Conservation (phyloP, 2,329 filamentous ascomycete species). For the Phaeophleospora eucalypticola region DNA sequence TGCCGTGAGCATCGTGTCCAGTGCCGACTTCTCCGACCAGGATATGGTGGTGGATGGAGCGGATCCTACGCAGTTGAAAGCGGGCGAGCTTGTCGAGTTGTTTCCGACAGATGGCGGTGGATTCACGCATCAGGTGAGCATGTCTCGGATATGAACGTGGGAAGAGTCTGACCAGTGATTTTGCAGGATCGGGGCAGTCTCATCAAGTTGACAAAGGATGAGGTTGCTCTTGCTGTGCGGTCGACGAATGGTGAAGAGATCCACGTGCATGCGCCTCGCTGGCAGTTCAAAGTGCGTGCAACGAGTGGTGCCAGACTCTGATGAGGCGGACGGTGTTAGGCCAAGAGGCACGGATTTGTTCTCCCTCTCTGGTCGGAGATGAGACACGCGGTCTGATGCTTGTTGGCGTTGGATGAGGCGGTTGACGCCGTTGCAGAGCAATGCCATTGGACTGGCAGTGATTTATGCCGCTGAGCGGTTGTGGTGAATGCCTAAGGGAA, state of each 20-base stretch:
- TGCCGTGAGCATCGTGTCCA: conserved; percentile 48
- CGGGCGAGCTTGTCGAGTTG: conserved; percentile 54
- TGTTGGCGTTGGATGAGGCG: no score
- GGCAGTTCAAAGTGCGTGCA: conserved; percentile 51
- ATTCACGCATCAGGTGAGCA: conserved; percentile 43
- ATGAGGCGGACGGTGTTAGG: not conserved
- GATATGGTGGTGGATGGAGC: conserved; percentile 43
- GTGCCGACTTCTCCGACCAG: conserved; percentile 45
- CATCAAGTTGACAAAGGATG: conserved; percentile 48
- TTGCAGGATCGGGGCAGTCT: conserved; percentile 52
- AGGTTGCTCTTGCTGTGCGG: conserved; percentile 56
- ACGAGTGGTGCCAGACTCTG: conserved; percentile 29
- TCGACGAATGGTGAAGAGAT: conserved; percentile 42
- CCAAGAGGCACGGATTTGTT: no score
- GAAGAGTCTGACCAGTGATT: not conserved
- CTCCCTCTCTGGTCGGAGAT: not conserved
- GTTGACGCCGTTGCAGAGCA: no score
- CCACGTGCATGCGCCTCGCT: conserved; percentile 59
- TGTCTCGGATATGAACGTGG: not conserved
- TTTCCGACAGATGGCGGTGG: conserved; percentile 60
- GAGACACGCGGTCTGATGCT: not conserved
- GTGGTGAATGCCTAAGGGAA: no score
- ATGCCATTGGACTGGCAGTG: no score
- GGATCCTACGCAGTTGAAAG: conserved; percentile 53
- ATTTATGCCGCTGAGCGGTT: not conserved